Base-by-base conservation (phyloP, 2,329 filamentous ascomycete species). In the Xylariaceae sp. region DNA sequence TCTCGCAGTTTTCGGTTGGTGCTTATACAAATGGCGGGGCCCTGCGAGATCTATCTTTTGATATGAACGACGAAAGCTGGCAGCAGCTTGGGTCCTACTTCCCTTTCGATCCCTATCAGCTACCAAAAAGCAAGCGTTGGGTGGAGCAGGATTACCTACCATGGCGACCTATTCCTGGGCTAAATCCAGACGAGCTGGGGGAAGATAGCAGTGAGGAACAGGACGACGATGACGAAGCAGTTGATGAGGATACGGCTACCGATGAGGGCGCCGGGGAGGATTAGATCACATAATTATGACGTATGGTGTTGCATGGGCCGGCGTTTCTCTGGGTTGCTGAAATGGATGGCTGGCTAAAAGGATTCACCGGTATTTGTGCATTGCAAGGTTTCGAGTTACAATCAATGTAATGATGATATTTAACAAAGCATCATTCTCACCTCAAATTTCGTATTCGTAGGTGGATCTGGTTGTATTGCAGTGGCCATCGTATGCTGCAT, bases 11-110 rank as follows among this genome's bases (percentile, higher is more conserved):
- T 66, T 80, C 86, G 2, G 79, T 76, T 2, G 78, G 80, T 7
- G 81, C 79, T 29, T 82, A 83, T 59, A 77, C 81, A 15, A 80
- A 76, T 9, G 80, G 82, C 49, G 78, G 80, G 9, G 78, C 76
- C 1, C 74, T 83, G 27, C 79, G 79, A 56, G 83, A 84, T 62
- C 71, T 80, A 4, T 77, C 77, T 6, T 72, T 74, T 43, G 74
- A 80, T 44, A 70, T 74, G 11, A 81, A 86, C 48, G 88, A 89
- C 53, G 91, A 96, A 62, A 85, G 87, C 58, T 88, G 85, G 66
- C 87, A 93, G 66, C 88, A 96, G 71, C 81, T 99, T 1, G 92
- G 97, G 63, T 89, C 92, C 0, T 97, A 96, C 71, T 99, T 97
- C 67, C 94, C 94, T 0, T 99, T 99, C 67, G 94, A 99, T 69